Percentiles rank a stretch among this genome's conserved stretches.
Evolutionary conservation across 179 eudicot species (phyloP).

Genomic region (Corrigiola litoralis): DNA sequence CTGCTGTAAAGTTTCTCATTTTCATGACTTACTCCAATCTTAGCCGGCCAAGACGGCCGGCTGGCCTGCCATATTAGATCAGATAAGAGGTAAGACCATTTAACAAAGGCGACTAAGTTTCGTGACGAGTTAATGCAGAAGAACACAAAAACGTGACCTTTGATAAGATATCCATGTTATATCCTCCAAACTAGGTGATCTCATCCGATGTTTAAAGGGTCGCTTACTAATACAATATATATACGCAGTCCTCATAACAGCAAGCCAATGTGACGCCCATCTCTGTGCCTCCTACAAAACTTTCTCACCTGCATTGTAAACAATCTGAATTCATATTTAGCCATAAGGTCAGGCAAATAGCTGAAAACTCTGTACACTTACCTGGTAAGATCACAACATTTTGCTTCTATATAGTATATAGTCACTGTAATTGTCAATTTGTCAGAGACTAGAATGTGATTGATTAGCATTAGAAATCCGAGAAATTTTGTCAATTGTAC

Average conservation of each 20-base stretch:
- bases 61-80: conserved; percentile 4
- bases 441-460: no score
- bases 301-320: no score
- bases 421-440: no score
- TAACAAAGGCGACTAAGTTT: no score
- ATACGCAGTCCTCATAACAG: no score
- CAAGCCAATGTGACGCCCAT: no score
- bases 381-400: background rate
- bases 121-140: background rate
- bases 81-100: no score
- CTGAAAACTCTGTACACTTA: background rate
- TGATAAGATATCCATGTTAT: background rate
- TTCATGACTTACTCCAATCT: background rate
- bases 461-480: no score
- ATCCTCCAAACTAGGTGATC: background rate
- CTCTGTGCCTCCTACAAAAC: no score
- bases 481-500: no score
- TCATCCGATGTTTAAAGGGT: conserved; percentile 2
- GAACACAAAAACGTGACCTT: conserved; percentile 3
- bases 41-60: conserved; percentile 1
- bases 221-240: background rate
- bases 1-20: background rate
- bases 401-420: no score
- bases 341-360: background rate
- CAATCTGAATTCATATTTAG: no score